Evolutionary conservation across 2,329 filamentous ascomycete species (phyloP).

Genomic region (Trichoderma polysporum): DNA sequence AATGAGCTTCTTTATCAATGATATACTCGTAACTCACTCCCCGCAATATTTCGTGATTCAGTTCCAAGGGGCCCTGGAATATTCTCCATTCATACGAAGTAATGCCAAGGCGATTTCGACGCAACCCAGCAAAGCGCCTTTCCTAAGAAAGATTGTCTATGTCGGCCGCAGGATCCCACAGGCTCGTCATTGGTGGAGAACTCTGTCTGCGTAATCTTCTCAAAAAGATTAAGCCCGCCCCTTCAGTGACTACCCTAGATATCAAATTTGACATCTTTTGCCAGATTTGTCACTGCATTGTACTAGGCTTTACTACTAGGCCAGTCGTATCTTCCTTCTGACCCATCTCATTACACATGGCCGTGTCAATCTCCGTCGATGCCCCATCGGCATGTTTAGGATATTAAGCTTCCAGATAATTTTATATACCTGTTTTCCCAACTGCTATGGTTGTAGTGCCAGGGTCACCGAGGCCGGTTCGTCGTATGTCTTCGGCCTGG

Average conservation of each 20-base stretch:
- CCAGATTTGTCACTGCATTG: neutral
- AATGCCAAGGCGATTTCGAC: neutral
- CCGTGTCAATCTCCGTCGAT: neutral
- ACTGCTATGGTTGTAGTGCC: neutral
- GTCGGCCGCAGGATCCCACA: neutral
- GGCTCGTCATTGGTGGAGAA: neutral
- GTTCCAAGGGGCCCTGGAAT: neutral
- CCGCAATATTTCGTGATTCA: neutral
- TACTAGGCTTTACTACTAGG: neutral
- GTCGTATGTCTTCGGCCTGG: neutral
- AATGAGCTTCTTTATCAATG: neutral
- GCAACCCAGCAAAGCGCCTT: neutral
- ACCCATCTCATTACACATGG: neutral
- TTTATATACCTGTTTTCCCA: neutral
- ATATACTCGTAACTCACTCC: neutral
- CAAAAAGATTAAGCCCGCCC: neutral
- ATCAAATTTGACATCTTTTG: neutral
- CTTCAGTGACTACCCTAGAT: neutral
- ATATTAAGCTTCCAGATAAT: neutral
- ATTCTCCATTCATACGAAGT: neutral
- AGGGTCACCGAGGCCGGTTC: neutral
- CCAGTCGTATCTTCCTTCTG: neutral
- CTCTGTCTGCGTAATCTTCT: neutral
- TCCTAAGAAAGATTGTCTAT: neutral
- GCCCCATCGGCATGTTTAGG: neutral